phyloP scores from a whole-genome alignment of 768 basidiomycete genomes.

The Russula sp. region DNA sequence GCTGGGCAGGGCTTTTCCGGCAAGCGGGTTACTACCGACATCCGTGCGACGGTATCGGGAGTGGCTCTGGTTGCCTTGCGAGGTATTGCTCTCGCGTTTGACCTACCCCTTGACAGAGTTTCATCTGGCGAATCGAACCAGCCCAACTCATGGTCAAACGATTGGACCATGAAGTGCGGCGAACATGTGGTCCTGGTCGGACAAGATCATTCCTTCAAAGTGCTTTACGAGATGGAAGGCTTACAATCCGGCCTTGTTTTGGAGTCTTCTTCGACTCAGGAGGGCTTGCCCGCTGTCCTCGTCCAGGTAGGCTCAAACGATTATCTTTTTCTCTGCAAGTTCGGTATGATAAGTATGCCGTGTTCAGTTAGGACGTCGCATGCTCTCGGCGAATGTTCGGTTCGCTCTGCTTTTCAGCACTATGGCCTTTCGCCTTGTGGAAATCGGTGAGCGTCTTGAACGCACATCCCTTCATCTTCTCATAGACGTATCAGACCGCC shows the following conservation, averaged over 20 bases:
- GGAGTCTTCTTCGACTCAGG: constrained; percentile 6
- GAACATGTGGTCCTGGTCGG: constrained; percentile 1
- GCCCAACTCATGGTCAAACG: constrained; percentile 11
- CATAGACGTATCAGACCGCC: not conserved
- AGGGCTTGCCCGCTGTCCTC: constrained; percentile 6
- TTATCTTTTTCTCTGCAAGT: not conserved
- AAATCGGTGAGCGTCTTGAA: not conserved
- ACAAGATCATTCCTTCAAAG: constrained; percentile 3
- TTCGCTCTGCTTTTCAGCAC: constrained; percentile 10
- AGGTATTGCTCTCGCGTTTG: not conserved
- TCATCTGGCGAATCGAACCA: not conserved
- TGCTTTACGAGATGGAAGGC: not conserved
- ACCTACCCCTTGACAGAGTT: not conserved
- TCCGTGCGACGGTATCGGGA: not conserved
- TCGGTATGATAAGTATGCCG: not conserved
- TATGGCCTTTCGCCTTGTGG: constrained; percentile 1
- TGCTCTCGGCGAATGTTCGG: constrained; percentile 4
- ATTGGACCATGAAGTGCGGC: constrained; percentile 6
- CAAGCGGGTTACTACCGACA: not conserved
- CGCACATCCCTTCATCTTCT: not conserved
- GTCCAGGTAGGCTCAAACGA: not conserved
- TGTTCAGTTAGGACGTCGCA: constrained; percentile 7
- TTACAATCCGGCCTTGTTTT: constrained; percentile 8
- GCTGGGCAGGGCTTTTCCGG: constrained; percentile 10
- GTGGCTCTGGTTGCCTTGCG: constrained; percentile 1